Evolutionary conservation across 768 basidiomycete species (phyloP).

Genomic region (Guyanaporus albipodus): DNA sequence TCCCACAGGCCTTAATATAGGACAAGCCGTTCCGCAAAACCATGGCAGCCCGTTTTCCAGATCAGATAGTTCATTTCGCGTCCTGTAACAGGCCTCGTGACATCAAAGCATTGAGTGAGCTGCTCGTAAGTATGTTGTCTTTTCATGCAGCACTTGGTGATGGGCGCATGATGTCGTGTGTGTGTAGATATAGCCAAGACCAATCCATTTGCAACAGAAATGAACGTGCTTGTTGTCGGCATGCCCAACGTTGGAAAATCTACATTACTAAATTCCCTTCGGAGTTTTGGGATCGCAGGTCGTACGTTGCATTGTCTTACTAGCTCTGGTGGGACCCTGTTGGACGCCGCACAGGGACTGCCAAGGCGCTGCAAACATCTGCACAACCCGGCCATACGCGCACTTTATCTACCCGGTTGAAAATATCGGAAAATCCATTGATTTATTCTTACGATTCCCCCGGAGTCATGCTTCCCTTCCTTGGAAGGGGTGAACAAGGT

Average conservation of each 20-base stretch:
- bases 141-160: not conserved
- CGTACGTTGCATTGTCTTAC: slow-evolving; percentile 45
- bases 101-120: slow-evolving; percentile 57
- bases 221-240: slow-evolving; percentile 90
- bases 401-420: slow-evolving; percentile 82
- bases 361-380: slow-evolving; percentile 88
- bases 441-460: slow-evolving; percentile 96
- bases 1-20: slow-evolving; percentile 12
- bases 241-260: slow-evolving; percentile 99
- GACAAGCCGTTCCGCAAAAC: slow-evolving; percentile 68
- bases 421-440: slow-evolving; percentile 72
- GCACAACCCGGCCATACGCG: slow-evolving; percentile 89
- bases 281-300: slow-evolving; percentile 82
- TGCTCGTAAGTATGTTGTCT: slow-evolving; percentile 67
- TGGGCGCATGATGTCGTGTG: too few relatives aligned
- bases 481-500: slow-evolving; percentile 80
- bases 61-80: slow-evolving; percentile 65
- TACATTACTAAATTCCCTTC: slow-evolving; percentile 84
- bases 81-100: slow-evolving; percentile 67
- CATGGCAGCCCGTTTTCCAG: slow-evolving; percentile 67
- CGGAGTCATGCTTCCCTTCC: slow-evolving; percentile 94
- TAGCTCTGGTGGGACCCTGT: not conserved
- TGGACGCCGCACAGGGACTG: slow-evolving; percentile 46
- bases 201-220: slow-evolving; percentile 65
- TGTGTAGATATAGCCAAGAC: slow-evolving; percentile 61